A percentile compares a stretch with the other conserved stretches of the same genome.
Evolutionary conservation across 495 filamentous ascomycete genomes (phyloP).

Genomic region (Neohortaea acidophila): DNA sequence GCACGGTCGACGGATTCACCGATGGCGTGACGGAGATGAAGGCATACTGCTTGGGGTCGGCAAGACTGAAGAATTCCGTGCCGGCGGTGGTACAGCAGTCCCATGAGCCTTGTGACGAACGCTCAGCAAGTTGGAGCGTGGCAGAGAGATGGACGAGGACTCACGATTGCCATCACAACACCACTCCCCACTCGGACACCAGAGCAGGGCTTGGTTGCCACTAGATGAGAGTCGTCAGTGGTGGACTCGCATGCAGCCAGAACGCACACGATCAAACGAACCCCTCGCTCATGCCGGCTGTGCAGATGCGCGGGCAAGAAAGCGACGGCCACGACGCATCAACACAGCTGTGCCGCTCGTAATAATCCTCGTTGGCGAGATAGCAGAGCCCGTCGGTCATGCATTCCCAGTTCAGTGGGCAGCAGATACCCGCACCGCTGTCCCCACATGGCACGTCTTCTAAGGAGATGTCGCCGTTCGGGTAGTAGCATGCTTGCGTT

Average conservation of each 20-base stretch:
- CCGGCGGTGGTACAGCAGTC: conserved; percentile 11
- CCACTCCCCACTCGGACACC: conserved; percentile 10
- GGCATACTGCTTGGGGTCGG: conserved; percentile 2
- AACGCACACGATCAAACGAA: too few species aligned
- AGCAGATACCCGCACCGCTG: conserved; percentile 6
- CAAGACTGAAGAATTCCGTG: conserved; percentile 7
- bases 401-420: conserved; percentile 14
- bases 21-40: conserved; percentile 8
- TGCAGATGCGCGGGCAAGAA: conserved; percentile 10
- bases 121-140: too few species aligned
- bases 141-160: background rate
- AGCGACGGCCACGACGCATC: conserved; percentile 11
- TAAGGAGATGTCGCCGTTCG: conserved; percentile 9
- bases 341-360: conserved; percentile 14
- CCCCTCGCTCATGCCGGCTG: conserved; percentile 1
- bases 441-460: conserved; percentile 5
- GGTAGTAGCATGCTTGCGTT: conserved; percentile 19
- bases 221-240: background rate
- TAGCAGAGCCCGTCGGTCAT: conserved; percentile 13
- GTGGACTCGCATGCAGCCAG: too few species aligned
- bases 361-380: conserved; percentile 4
- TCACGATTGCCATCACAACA: conserved; percentile 8
- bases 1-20: too few species aligned
- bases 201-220: conserved; percentile 15
- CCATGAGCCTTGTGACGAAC: conserved; percentile 7